Conservation (phyloP, 169 alveolate genomes). For the Eimeria maxima region DNA sequence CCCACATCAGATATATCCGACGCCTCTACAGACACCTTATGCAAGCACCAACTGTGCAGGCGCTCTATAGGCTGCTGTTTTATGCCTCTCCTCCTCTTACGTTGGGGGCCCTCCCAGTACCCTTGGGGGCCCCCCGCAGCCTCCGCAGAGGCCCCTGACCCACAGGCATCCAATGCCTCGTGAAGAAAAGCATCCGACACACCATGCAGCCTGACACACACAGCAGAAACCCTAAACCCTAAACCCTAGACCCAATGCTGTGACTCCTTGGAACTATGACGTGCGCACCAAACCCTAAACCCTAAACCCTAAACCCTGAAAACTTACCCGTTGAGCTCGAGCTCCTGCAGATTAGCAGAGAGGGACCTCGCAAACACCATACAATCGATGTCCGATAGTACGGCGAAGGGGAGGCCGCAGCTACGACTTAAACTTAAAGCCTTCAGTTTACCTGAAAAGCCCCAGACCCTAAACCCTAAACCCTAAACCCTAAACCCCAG, state of each 20-base stretch:
- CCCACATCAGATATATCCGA: conserved; percentile 63
- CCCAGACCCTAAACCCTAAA: conserved; percentile 42
- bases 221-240: conserved; percentile 53
- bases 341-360: conserved; percentile 61
- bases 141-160: conserved; percentile 28
- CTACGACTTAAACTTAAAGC: conserved; percentile 59
- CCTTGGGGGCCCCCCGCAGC: not conserved
- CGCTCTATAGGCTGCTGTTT: not conserved
- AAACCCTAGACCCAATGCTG: conserved; percentile 64
- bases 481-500: not conserved
- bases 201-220: conserved; percentile 52
- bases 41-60: conserved; percentile 2
- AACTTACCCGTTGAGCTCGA: conserved; percentile 71
- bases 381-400: conserved; percentile 76
- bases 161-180: conserved; percentile 6
- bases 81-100: not conserved
- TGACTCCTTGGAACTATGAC: too few species aligned
- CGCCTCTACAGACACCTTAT: conserved; percentile 68
- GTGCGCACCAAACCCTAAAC: conserved; percentile 50
- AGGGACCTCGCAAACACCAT: conserved; percentile 39
- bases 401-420: conserved; percentile 79
- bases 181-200: conserved; percentile 35
- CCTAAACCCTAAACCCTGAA: conserved; percentile 52
- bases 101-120: not conserved
- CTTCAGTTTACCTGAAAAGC: conserved; percentile 73